phyloP scores from a whole-genome alignment of 169 alveolate species.

The Plasmodium blacklocki region DNA sequence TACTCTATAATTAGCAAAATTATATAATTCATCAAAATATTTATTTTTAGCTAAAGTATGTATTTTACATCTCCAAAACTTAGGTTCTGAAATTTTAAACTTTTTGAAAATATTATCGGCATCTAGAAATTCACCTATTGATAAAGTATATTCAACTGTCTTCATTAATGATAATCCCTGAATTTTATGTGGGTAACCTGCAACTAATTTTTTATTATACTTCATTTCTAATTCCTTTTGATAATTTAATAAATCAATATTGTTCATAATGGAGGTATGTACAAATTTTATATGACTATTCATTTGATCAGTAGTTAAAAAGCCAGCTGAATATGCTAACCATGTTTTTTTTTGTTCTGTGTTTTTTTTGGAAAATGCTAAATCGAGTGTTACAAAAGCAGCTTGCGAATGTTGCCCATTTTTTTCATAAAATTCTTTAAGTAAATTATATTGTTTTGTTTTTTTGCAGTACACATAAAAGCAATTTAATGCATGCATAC shows the following conservation, averaged over 20 bases:
- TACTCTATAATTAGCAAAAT: slow-evolving; percentile 76
- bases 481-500: slow-evolving; percentile 29
- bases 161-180: slow-evolving; percentile 77
- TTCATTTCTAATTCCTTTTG: slow-evolving; percentile 78
- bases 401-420: slow-evolving; percentile 71
- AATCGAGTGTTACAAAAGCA: slow-evolving; percentile 54
- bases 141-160: slow-evolving; percentile 73
- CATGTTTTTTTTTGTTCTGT: slow-evolving; percentile 53
- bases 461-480: slow-evolving; percentile 41
- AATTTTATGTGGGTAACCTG: slow-evolving; percentile 77
- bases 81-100: slow-evolving; percentile 78
- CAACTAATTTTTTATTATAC: slow-evolving; percentile 70
- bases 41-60: slow-evolving; percentile 77
- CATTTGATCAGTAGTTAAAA: slow-evolving; percentile 56
- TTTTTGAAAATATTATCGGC: slow-evolving; percentile 76
- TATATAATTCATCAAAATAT: slow-evolving; percentile 78
- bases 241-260: slow-evolving; percentile 36
- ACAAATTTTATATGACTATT: slow-evolving; percentile 64
- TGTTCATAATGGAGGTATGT: slow-evolving; percentile 50
- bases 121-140: slow-evolving; percentile 75
- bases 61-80: slow-evolving; percentile 80
- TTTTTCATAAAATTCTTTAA: slow-evolving; percentile 68
- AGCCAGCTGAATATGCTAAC: slow-evolving; percentile 71
- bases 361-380: slow-evolving; percentile 58
- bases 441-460: slow-evolving; percentile 44